Conservation (phyloP, 495 filamentous ascomycete species). For the Tetracladium setigerum region DNA sequence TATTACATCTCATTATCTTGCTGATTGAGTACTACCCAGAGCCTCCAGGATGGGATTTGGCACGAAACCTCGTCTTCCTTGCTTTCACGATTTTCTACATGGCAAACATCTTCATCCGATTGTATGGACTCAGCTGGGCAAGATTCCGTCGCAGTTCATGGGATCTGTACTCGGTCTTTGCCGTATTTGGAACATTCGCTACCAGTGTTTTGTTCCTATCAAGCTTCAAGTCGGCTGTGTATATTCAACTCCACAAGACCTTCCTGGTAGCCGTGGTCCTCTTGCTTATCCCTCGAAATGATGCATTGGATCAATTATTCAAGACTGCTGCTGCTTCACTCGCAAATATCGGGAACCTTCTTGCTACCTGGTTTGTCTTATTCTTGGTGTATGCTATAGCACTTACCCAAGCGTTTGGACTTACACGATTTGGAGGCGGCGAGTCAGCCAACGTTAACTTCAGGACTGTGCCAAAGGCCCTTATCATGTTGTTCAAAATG, state of each 20-base stretch:
- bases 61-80: conserved; percentile 74
- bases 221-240: conserved; percentile 45
- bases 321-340: conserved; percentile 98
- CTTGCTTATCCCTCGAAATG: conserved; percentile 91
- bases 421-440: conserved; percentile 73
- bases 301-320: conserved; percentile 96
- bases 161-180: conserved; percentile 84
- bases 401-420: conserved; percentile 90
- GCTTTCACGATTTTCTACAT: conserved; percentile 80
- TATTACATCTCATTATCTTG: conserved; percentile 76
- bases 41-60: conserved; percentile 50
- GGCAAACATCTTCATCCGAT: conserved; percentile 73
- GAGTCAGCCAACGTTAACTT: conserved; percentile 86
- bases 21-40: conserved; percentile 82
- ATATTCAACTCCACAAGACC: conserved; percentile 79
- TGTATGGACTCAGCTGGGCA: conserved; percentile 86
- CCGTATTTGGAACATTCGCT: conserved; percentile 76
- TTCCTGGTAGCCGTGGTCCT: conserved; percentile 88
- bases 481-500: conserved; percentile 89
- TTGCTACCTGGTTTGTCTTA: conserved; percentile 95
- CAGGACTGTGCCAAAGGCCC: conserved; percentile 81
- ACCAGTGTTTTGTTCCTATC: conserved; percentile 64
- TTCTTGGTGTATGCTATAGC: conserved; percentile 97
- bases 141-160: conserved; percentile 90
- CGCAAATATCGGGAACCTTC: conserved; percentile 79